These are phyloP conservation scores for Candida multigemmis DNA, from an alignment of 805 yeast genomes.

Conservation along the genomic window DNA sequence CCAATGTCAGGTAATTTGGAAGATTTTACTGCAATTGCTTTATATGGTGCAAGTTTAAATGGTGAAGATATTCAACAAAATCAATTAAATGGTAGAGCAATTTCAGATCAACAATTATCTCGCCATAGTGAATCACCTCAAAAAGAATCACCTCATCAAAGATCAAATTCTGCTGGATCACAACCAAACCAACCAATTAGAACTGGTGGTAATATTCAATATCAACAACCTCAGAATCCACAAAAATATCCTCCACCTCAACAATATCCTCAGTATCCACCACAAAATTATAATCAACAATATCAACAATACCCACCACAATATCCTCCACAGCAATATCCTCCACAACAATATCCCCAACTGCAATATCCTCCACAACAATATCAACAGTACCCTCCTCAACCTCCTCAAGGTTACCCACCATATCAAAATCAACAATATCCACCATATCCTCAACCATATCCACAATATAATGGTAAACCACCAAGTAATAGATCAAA, in stretches of 20 bases:
- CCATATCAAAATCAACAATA: slow-evolving; percentile 2
- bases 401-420: too few species aligned
- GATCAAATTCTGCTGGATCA: slow-evolving; percentile 6
- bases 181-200: background rate
- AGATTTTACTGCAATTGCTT: slow-evolving; percentile 28
- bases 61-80: slow-evolving; percentile 13
- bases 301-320: slow-evolving; percentile 1
- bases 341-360: slow-evolving; percentile 2
- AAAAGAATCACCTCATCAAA: slow-evolving; percentile 1
- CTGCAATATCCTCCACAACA: slow-evolving; percentile 3
- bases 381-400: slow-evolving; percentile 1
- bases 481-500: slow-evolving; percentile 12
- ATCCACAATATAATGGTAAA: slow-evolving; percentile 4
- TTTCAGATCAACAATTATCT: slow-evolving; percentile 17
- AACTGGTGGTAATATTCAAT: slow-evolving; percentile 1
- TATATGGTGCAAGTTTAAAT: slow-evolving; percentile 25
- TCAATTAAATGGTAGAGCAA: slow-evolving; percentile 14
- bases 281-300: too few species aligned
- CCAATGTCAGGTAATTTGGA: slow-evolving; percentile 21
- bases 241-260: background rate
- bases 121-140: slow-evolving; percentile 6
- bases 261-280: too few species aligned
- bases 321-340: slow-evolving; percentile 1
- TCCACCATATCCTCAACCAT: slow-evolving; percentile 3
- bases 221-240: slow-evolving; percentile 1